Evolutionary conservation across 441 rosid species (phyloP), one percentile per base, ranked within the genome.

Genomic region (Populus hybrid): DNA sequence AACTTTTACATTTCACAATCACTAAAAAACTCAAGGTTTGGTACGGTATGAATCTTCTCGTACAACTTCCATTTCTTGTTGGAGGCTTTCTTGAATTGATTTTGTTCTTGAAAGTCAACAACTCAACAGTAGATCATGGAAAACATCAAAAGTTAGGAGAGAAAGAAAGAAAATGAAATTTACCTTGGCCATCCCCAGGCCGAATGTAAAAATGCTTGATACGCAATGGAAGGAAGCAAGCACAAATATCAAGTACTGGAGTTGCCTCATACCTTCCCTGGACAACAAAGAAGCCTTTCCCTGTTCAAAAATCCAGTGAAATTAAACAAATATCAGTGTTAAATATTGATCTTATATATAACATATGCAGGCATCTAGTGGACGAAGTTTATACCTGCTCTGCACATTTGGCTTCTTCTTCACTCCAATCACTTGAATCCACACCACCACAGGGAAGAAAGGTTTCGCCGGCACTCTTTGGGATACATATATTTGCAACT

Each of bases 401-500:
- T 26, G 67, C 72, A 69, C 94, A 90, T 80, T 77, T 85, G 10
- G 78, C 76, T 80, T 84, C 92, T 80, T 90, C 92, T 35, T 79
- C 81, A 2, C 20, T 72, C 21, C 21, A 54, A 18, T 81, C 88
- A 75, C 57, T 38, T 11, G 73, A 79, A 74, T 67, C 57, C 8
- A 61, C 32, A 26, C 50, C 30, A 12, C 86, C 84, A 73, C 97
- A 94, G 34, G 97, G 98, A 46, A 87, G 94, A 82, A 90, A 91
- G 6, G 86, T 76, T 73, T 85, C 63, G 0, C 89, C 91, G 9
- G 59, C 76, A 9, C 80, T 84, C 59, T 69, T 36, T 32, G 92
- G 81, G 71, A 94, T 84, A 75, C 98, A 94, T 11, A 92, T 90
- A 1, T 72, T 89, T 11, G 95, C 87, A 68, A 94, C 92, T 34